A percentile compares a stretch with the other conserved stretches of the same genome.
These are phyloP conservation scores for Herpetomonas muscarum DNA, from an alignment of 208 protist genomes.

Conservation along the genomic window DNA sequence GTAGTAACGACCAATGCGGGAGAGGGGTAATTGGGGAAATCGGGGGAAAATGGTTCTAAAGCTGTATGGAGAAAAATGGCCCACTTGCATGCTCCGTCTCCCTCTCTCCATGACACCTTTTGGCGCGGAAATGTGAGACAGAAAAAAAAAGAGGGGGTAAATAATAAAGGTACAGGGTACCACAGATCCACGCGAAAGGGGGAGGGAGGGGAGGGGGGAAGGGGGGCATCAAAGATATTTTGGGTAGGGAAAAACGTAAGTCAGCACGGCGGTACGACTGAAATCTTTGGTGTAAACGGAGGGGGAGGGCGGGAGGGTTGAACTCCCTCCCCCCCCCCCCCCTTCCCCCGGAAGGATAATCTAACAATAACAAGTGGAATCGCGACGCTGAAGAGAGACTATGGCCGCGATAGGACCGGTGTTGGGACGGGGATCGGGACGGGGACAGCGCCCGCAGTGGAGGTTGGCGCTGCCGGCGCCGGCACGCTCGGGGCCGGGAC, in stretches of 20 bases:
- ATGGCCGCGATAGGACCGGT: not conserved
- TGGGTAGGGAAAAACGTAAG: too few species aligned
- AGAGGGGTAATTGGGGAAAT: too few species aligned
- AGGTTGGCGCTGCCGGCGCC: not conserved
- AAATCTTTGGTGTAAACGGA: too few species aligned
- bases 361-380: not conserved
- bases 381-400: not conserved
- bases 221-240: too few species aligned
- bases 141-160: conserved; percentile 14
- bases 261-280: too few species aligned
- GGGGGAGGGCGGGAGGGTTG: not conserved
- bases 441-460: conserved; percentile 9
- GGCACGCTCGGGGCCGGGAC: not conserved
- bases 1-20: too few species aligned
- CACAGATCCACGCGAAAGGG: too few species aligned
- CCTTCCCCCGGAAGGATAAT: too few species aligned
- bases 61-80: too few species aligned
- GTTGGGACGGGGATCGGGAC: conserved; percentile 20
- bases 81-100: not conserved
- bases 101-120: not conserved
- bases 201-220: too few species aligned
- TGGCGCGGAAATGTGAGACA: conserved; percentile 2
- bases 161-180: conserved; percentile 7
- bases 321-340: too few species aligned
- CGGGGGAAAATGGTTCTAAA: too few species aligned